phyloP scores from a whole-genome alignment of 2,329 filamentous ascomycete genomes.

The Albophoma yamanashiensis region DNA sequence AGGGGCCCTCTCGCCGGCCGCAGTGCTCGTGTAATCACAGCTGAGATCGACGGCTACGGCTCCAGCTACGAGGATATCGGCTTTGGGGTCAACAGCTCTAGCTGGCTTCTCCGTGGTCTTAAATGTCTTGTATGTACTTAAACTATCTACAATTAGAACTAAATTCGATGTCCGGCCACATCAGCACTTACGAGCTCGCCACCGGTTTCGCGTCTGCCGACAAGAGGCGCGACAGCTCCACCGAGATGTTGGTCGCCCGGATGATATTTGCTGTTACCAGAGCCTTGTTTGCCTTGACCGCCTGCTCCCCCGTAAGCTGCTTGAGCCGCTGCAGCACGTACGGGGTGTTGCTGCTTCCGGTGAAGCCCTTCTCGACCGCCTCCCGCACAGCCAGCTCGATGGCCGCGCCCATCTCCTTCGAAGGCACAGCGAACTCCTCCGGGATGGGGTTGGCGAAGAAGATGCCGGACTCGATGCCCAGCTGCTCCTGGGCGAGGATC shows the following conservation, averaged over 20 bases:
- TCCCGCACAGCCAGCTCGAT: constrained; percentile 60
- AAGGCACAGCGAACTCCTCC: constrained; percentile 55
- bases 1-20: constrained; percentile 24
- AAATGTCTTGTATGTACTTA: constrained; percentile 11
- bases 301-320: constrained; percentile 62
- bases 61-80: constrained; percentile 79
- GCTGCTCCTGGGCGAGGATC: constrained; percentile 63
- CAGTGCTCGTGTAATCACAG: constrained; percentile 54
- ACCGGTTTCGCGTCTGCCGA: constrained; percentile 16
- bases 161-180: constrained; percentile 7
- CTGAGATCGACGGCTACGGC: constrained; percentile 79
- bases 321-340: constrained; percentile 72
- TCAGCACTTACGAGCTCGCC: constrained; percentile 25
- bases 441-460: constrained; percentile 87
- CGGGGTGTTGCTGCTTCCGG: constrained; percentile 72
- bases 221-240: constrained; percentile 37
- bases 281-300: constrained; percentile 63
- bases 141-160: constrained; percentile 26
- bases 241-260: constrained; percentile 42
- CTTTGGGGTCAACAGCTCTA: constrained; percentile 13
- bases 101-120: constrained; percentile 5
- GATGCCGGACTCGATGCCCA: constrained; percentile 68
- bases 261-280: constrained; percentile 43
- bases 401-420: constrained; percentile 56
- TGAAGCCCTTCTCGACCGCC: constrained; percentile 52